These are phyloP conservation scores for Friedmanniomyces simplex DNA, from an alignment of 495 filamentous ascomycete species.

Conservation along the genomic window DNA sequence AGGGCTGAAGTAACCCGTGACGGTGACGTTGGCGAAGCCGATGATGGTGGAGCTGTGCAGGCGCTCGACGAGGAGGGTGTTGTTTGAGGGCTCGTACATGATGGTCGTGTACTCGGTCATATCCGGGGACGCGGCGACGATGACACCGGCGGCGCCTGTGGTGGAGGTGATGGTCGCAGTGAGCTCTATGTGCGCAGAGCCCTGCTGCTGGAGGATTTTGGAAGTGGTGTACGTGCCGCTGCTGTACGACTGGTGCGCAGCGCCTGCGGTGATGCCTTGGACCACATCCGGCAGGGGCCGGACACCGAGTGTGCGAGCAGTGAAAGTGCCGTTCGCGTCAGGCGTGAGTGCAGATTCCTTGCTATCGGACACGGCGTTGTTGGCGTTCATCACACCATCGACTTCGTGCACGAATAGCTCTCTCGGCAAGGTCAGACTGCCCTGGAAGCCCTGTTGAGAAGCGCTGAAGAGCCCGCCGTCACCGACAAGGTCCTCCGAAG, in stretches of 20 bases:
- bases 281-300: constrained; percentile 35
- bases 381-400: constrained; percentile 24
- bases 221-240: constrained; percentile 9
- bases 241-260: constrained; percentile 1
- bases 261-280: constrained; percentile 19
- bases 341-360: constrained; percentile 23
- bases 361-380: constrained; percentile 21
- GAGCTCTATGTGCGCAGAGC: constrained; percentile 23
- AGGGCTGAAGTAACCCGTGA: constrained; percentile 30
- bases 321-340: constrained; percentile 28
- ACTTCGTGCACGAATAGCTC: constrained; percentile 35
- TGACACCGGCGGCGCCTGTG: constrained; percentile 24
- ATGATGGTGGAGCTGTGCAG: constrained; percentile 24
- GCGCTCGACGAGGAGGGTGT: constrained; percentile 30
- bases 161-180: constrained; percentile 23
- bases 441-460: constrained; percentile 36
- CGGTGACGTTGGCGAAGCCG: constrained; percentile 25
- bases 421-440: constrained; percentile 33
- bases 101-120: constrained; percentile 32
- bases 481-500: constrained; percentile 30
- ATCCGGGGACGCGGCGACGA: constrained; percentile 26
- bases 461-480: constrained; percentile 26
- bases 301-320: constrained; percentile 32
- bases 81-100: constrained; percentile 26
- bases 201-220: constrained; percentile 14